phyloP scores from a whole-genome alignment of 352 stramenopile species.

The Pythium phragmitis region DNA sequence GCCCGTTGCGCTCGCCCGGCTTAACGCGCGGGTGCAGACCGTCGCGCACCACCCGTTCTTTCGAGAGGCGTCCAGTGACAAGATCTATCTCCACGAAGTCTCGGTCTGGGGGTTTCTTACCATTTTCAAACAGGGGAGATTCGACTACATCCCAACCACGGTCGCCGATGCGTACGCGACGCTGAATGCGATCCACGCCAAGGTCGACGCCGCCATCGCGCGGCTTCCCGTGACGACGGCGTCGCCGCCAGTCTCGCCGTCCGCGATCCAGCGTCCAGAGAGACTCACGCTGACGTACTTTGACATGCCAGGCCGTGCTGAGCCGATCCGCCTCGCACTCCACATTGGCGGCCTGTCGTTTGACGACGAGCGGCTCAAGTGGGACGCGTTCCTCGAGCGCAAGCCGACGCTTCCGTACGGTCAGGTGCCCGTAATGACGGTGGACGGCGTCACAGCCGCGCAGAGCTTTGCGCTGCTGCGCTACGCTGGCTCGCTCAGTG shows the following conservation, averaged over 20 bases:
- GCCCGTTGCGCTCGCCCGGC: background rate
- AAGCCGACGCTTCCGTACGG: slow-evolving; percentile 33
- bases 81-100: slow-evolving; percentile 27
- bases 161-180: slow-evolving; percentile 5
- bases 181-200: slow-evolving; percentile 16
- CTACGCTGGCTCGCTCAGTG: slow-evolving; percentile 32
- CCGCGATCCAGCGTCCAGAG: background rate
- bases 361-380: slow-evolving; percentile 32
- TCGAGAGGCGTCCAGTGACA: background rate
- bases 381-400: slow-evolving; percentile 21
- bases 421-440: slow-evolving; percentile 33
- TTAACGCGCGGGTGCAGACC: background rate
- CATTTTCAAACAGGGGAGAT: background rate
- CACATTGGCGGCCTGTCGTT: slow-evolving; percentile 34
- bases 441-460: slow-evolving; percentile 28
- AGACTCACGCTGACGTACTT: slow-evolving; percentile 13
- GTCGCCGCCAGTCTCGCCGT: background rate
- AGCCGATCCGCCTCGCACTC: slow-evolving; percentile 27
- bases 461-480: slow-evolving; percentile 33
- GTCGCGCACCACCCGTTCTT: background rate
- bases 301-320: slow-evolving; percentile 7
- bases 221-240: background rate
- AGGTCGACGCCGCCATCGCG: background rate
- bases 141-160: slow-evolving; percentile 14
- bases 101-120: slow-evolving; percentile 9